Evolutionary conservation across 1,284 basidiomycete species (phyloP), one percentile per base, ranked within the genome.

Genomic region (Trichosporon coremiiforme): DNA sequence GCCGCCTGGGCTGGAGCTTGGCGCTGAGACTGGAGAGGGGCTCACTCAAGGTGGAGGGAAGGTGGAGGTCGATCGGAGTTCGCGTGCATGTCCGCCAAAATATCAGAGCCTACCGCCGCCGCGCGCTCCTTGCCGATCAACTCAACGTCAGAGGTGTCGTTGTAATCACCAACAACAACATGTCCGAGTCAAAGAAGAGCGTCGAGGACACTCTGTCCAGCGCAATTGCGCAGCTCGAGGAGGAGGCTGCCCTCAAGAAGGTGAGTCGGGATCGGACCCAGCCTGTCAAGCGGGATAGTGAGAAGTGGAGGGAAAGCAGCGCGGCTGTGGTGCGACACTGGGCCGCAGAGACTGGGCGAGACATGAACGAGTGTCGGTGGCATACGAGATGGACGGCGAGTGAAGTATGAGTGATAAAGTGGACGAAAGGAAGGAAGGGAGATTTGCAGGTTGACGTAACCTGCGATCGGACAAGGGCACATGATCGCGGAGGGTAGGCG

Each of bases 171-270:
- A 17, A 7, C 66, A 60, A 29, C 66, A 35, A 35, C 36, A 63
- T 53, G 63, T 15, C 36, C 45, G 10, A 41, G 31, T 55, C 22
- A 33, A 67, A 55, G 71, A 57, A 67, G 66, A 17, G 60, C 66
- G 77, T 78, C 66, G 74, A 74, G 69, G 65, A 66, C 45, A 77
- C 78, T 2, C 72, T 79, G 25, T 72, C 76, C 15, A 74, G 72
- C 25, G 81, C 79, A 50, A 83, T 82, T 29, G 66, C 74, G n/a
- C 74, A 78, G 65, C 75, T 84, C 20, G 82, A 83, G 73, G 71
- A 76, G 8, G 83, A 84, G 71, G 76, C 79, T 68, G 76, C 75
- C 10, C 70, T 83, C 63, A 80, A 80, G 67, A 83, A 82, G 78
- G 82, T 82, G 41, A 67, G 76, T 66, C 33, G 15, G 13, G n/a